phyloP scores from a whole-genome alignment of 305 asterid genomes.

The Rubia occidens region DNA sequence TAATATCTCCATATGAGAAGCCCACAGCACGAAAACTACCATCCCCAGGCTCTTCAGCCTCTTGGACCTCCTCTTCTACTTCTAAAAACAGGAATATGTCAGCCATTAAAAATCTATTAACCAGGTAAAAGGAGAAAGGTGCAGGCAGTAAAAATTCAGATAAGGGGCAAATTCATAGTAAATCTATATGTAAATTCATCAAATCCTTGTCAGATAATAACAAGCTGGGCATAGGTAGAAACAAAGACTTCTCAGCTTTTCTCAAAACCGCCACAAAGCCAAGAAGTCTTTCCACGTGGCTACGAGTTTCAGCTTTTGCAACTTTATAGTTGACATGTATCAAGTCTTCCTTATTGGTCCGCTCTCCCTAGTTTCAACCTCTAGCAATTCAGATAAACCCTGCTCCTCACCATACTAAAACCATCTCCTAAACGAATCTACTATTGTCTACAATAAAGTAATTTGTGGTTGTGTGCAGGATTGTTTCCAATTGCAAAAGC shows the following conservation, averaged over 20 bases:
- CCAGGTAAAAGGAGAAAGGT: background rate
- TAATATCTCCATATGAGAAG: conserved; percentile 58
- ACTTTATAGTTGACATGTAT: background rate
- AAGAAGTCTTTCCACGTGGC: conserved; percentile 10
- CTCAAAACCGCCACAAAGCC: conserved; percentile 9
- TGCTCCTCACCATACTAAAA: background rate
- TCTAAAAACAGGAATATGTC: conserved; percentile 25
- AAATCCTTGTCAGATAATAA: background rate
- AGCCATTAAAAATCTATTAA: background rate
- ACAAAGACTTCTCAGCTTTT: conserved; percentile 16
- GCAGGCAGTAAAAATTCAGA: background rate
- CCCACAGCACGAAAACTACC: conserved; percentile 43
- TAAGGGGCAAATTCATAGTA: background rate
- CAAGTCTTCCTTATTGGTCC: no score
- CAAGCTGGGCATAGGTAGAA: conserved; percentile 28
- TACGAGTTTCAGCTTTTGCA: background rate
- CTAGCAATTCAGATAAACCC: background rate
- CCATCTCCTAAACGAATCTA: background rate
- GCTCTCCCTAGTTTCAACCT: no score
- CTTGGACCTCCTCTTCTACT: conserved; percentile 48
- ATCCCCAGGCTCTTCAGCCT: conserved; percentile 33
- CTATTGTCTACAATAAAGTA: background rate
- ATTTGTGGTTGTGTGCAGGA: background rate
- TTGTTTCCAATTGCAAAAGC: background rate
- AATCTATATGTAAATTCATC: background rate